Conservation (phyloP, 2,329 filamentous ascomycete species). For the Fusarium sulawesiense region DNA sequence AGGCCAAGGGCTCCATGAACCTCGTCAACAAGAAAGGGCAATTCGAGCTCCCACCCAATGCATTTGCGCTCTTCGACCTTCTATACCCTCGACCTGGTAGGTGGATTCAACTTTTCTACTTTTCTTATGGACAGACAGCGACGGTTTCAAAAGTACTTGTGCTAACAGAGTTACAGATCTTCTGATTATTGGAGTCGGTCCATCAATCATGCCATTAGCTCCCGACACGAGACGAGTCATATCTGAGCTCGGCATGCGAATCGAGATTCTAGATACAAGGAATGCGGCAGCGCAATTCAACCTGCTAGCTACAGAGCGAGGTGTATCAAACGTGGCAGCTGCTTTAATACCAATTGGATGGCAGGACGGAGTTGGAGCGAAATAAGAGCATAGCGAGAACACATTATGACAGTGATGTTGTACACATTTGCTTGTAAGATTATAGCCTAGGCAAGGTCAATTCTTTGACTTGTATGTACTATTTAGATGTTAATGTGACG, state of each 20-base stretch:
- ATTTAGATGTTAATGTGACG: background rate
- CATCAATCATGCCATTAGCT: constrained; percentile 78
- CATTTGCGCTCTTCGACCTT: constrained; percentile 79
- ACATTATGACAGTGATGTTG: constrained; percentile 4
- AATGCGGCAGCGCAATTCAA: constrained; percentile 98
- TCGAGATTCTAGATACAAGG: constrained; percentile 91
- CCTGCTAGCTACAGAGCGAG: constrained; percentile 91
- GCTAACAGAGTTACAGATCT: constrained; percentile 69
- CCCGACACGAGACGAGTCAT: constrained; percentile 79
- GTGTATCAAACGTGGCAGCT: constrained; percentile 85
- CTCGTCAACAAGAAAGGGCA: constrained; percentile 82
- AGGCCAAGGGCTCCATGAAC: constrained; percentile 56
- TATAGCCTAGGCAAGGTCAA: background rate
- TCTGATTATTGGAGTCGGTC: constrained; percentile 88
- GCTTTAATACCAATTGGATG: constrained; percentile 89
- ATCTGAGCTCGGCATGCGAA: constrained; percentile 80
- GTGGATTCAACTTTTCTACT: constrained; percentile 45
- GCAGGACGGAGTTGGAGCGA: constrained; percentile 68
- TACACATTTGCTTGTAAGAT: constrained; percentile 15
- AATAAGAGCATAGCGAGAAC: constrained; percentile 15
- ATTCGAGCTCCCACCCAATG: constrained; percentile 77
- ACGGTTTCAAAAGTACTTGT: background rate
- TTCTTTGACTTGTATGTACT: background rate
- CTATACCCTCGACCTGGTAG: constrained; percentile 90
- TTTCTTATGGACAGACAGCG: background rate